Percentiles rank a stretch among this genome's conserved stretches.
phyloP scores from a whole-genome alignment of 2,329 filamentous ascomycete species.

The Diaporthe caulivora region DNA sequence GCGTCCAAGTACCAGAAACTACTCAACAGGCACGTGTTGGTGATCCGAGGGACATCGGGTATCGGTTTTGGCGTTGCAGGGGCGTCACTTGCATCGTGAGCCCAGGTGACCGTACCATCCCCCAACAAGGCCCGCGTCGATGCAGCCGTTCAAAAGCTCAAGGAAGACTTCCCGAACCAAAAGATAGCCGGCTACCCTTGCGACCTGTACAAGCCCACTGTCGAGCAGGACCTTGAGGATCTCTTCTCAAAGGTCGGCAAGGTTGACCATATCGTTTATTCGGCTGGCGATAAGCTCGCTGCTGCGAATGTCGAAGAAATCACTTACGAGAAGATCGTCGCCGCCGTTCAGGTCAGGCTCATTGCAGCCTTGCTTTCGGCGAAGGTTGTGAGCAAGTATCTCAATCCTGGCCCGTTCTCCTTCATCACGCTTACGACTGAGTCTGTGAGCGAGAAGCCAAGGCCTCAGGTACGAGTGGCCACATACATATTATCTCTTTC shows the following conservation, averaged over 20 bases:
- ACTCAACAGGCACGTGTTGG: slow-evolving; percentile 59
- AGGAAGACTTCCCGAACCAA: slow-evolving; percentile 32
- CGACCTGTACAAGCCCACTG: slow-evolving; percentile 46
- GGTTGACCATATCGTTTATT: slow-evolving; percentile 46
- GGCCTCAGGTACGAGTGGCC: slow-evolving; percentile 45
- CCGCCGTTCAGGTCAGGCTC: slow-evolving; percentile 48
- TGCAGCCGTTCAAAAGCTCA: slow-evolving; percentile 52
- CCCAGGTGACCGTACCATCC: slow-evolving; percentile 70
- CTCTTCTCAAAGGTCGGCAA: slow-evolving; percentile 43
- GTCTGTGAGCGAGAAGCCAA: slow-evolving; percentile 61
- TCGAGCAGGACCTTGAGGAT: slow-evolving; percentile 49
- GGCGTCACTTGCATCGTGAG: slow-evolving; percentile 66
- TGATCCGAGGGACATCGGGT: slow-evolving; percentile 74
- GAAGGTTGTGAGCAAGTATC: slow-evolving; percentile 48
- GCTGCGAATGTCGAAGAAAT: slow-evolving; percentile 42
- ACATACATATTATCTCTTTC: too few species aligned
- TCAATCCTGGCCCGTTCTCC: slow-evolving; percentile 47
- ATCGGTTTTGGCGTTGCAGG: slow-evolving; percentile 73
- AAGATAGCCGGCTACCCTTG: slow-evolving; percentile 47
- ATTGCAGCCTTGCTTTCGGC: slow-evolving; percentile 50
- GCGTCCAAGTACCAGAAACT: slow-evolving; percentile 51
- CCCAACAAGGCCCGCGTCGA: slow-evolving; percentile 64
- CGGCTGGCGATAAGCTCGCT: slow-evolving; percentile 47
- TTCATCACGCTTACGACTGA: slow-evolving; percentile 71
- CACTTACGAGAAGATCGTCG: slow-evolving; percentile 44